Evolutionary conservation across 2,329 filamentous ascomycete species (phyloP).

Genomic region (Ophiosphaerella herpotricha): DNA sequence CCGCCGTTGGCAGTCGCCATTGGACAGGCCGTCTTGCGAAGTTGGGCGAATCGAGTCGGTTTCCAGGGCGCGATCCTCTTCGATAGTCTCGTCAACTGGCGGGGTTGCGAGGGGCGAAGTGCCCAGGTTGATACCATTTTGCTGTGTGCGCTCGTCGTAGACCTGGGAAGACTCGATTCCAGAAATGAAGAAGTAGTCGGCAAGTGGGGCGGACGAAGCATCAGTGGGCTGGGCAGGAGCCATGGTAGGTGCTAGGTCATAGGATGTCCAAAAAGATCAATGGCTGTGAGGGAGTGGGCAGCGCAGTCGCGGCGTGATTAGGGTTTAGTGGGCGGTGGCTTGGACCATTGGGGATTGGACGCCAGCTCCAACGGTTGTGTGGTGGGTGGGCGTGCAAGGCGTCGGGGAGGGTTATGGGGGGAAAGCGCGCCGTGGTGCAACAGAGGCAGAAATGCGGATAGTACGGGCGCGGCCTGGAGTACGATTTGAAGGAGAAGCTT

Average conservation of each 20-base stretch:
- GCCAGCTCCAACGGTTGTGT: constrained; percentile 34
- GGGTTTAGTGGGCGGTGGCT: constrained; percentile 29
- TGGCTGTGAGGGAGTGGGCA: constrained; percentile 25
- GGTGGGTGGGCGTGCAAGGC: constrained; percentile 29
- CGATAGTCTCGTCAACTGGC: constrained; percentile 61
- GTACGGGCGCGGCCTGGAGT: constrained; percentile 25
- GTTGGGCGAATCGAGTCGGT: constrained; percentile 53
- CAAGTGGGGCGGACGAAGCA: constrained; percentile 59
- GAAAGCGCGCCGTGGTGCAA: constrained; percentile 29
- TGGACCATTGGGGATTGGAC: constrained; percentile 44
- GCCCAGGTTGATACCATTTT: constrained; percentile 23
- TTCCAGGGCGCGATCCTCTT: constrained; percentile 63
- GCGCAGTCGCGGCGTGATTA: constrained; percentile 27
- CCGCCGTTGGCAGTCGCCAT: constrained; percentile 42
- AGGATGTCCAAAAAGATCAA: constrained; percentile 31
- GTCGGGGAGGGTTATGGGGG: constrained; percentile 14
- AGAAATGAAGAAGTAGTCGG: constrained; percentile 70
- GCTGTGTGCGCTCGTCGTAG: constrained; percentile 51
- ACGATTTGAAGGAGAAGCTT: constrained; percentile 17
- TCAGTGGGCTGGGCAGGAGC: constrained; percentile 48
- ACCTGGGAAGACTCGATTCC: constrained; percentile 59
- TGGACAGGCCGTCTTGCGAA: constrained; percentile 50
- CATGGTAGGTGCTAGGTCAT: constrained; percentile 39
- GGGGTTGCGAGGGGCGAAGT: constrained; percentile 37
- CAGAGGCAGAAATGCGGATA: constrained; percentile 30